phyloP scores from a whole-genome alignment of 345 rosid genomes.

The Angophora floribunda region DNA sequence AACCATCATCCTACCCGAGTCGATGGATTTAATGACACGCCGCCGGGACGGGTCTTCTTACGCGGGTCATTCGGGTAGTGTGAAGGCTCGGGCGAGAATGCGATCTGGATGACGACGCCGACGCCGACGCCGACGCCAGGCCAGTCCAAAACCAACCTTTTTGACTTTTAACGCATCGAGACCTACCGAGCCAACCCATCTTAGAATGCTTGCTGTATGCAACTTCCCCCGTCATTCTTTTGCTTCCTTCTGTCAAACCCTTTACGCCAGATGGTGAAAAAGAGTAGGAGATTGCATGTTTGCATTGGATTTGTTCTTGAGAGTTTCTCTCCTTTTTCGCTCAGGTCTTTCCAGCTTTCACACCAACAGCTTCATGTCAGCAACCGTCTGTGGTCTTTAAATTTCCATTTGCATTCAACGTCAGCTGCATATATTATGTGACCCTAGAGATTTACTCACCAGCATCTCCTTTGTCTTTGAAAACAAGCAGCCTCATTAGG shows the following conservation, averaged over 20 bases:
- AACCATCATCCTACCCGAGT: neutral
- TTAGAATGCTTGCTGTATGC: neutral
- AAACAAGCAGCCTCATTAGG: neutral
- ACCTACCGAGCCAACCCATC: neutral
- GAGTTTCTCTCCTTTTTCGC: neutral
- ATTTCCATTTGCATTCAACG: neutral
- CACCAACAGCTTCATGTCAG: neutral
- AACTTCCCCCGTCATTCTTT: neutral
- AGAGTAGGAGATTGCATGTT: neutral
- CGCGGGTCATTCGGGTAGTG: neutral
- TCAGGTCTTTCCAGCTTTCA: neutral
- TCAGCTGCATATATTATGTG: neutral
- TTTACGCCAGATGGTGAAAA: neutral
- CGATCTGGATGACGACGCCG: neutral
- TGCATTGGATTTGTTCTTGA: neutral
- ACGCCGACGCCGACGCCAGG: neutral
- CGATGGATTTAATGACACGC: too few species aligned
- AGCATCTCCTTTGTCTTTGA: neutral
- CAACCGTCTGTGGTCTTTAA: neutral
- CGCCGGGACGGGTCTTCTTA: too few species aligned
- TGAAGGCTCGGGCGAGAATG: neutral
- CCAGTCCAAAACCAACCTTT: neutral
- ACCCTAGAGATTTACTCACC: neutral
- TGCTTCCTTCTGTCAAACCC: neutral
- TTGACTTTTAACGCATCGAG: neutral